Conservation (phyloP, 352 stramenopile species). For the Sclerospora graminicola region DNA sequence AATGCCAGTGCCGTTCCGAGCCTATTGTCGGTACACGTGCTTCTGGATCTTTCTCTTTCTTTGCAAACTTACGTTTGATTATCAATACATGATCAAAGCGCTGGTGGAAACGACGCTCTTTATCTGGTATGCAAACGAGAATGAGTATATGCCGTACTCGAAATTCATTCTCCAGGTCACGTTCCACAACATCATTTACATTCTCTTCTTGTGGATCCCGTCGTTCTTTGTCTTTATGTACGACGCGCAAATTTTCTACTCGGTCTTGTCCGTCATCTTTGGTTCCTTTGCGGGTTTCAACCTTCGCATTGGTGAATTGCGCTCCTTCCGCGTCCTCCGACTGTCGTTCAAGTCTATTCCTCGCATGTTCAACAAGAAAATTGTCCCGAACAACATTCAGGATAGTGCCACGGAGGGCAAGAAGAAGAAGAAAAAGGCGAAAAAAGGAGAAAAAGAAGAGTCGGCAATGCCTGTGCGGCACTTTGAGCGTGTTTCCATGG, state of each 20-base stretch:
- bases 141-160: slow-evolving; percentile 68
- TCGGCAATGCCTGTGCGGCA: slow-evolving; percentile 50
- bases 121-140: slow-evolving; percentile 69
- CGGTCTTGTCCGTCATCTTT: slow-evolving; percentile 63
- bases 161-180: slow-evolving; percentile 76
- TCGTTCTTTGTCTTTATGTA: slow-evolving; percentile 82
- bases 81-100: slow-evolving; percentile 80
- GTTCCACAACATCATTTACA: slow-evolving; percentile 82
- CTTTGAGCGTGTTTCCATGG: slow-evolving; percentile 80
- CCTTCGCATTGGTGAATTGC: slow-evolving; percentile 72
- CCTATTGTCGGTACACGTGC: slow-evolving; percentile 70
- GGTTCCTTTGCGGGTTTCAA: slow-evolving; percentile 81
- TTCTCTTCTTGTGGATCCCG: slow-evolving; percentile 76
- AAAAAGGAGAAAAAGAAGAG: slow-evolving; percentile 63
- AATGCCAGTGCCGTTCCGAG: slow-evolving; percentile 53
- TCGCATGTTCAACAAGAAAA: slow-evolving; percentile 83
- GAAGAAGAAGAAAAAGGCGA: slow-evolving; percentile 69
- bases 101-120: slow-evolving; percentile 81
- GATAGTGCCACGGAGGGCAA: slow-evolving; percentile 35
- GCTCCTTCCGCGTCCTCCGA: slow-evolving; percentile 75
- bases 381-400: slow-evolving; percentile 79
- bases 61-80: slow-evolving; percentile 76
- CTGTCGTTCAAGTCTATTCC: slow-evolving; percentile 83
- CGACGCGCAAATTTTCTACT: slow-evolving; percentile 83
- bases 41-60: slow-evolving; percentile 73